These are phyloP conservation scores for Chaetomium sp. DNA, from an alignment of 2,329 filamentous ascomycete genomes.

Conservation along the genomic window DNA sequence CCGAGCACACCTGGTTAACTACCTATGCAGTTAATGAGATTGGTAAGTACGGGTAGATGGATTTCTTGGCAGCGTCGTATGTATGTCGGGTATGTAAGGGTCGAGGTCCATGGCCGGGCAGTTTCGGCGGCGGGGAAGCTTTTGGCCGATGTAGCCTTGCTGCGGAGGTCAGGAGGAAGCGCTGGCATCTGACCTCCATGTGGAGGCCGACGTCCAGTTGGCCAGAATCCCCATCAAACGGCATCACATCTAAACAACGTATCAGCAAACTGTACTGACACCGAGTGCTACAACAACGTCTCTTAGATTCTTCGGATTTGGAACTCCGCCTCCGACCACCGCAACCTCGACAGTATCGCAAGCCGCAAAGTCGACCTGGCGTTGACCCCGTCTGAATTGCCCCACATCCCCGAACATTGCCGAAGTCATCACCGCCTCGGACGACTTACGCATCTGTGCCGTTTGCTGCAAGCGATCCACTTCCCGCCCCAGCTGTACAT, in stretches of 20 bases:
- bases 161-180: neutral
- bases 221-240: conserved; percentile 9
- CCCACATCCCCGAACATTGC: conserved; percentile 25
- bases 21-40: no score
- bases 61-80: no score
- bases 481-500: conserved; percentile 4
- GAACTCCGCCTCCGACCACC: neutral
- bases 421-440: conserved; percentile 23
- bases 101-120: neutral
- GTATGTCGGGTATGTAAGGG: no score
- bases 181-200: neutral
- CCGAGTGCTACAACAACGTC: neutral
- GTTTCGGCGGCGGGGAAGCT: conserved; percentile 1
- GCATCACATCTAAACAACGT: neutral
- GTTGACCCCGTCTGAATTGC: conserved; percentile 14
- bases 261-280: neutral
- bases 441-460: conserved; percentile 1
- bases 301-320: neutral
- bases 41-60: no score
- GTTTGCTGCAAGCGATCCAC: conserved; percentile 16
- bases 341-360: neutral
- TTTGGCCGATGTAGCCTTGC: conserved; percentile 4
- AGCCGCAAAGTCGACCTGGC: neutral
- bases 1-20: no score
- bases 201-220: neutral